Percentiles rank a stretch among this genome's conserved stretches.
phyloP scores from a whole-genome alignment of 2,329 filamentous ascomycete species.

The Colletotrichum sp. region DNA sequence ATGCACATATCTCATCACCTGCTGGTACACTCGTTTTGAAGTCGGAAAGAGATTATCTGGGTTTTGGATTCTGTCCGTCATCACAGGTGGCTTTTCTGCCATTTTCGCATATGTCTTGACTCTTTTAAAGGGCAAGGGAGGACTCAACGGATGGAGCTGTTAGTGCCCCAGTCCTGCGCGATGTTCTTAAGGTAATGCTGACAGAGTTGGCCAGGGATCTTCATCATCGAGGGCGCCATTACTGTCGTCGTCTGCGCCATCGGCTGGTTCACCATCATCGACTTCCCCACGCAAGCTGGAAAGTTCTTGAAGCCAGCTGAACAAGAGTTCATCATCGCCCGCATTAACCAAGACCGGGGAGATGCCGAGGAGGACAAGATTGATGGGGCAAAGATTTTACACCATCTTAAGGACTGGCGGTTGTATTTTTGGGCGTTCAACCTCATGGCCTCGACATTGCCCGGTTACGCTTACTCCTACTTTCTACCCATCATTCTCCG shows the following conservation, averaged over 20 bases:
- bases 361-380: constrained; percentile 27
- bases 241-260: constrained; percentile 31
- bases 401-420: constrained; percentile 37
- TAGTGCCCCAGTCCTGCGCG: background rate
- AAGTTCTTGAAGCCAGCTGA: constrained; percentile 25
- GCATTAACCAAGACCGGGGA: constrained; percentile 31
- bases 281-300: constrained; percentile 25
- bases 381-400: constrained; percentile 26
- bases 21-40: constrained; percentile 40
- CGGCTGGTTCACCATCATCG: constrained; percentile 23
- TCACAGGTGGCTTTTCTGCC: constrained; percentile 13
- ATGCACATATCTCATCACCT: constrained; percentile 37
- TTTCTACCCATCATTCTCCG: constrained; percentile 41
- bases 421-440: constrained; percentile 37
- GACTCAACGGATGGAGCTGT: constrained; percentile 16
- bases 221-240: constrained; percentile 24
- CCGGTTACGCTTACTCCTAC: constrained; percentile 36
- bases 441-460: constrained; percentile 32
- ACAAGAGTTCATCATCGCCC: constrained; percentile 32
- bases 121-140: background rate
- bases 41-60: constrained; percentile 29
- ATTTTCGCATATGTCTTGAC: constrained; percentile 22
- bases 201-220: constrained; percentile 4
- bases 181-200: background rate
- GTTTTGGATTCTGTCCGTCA: constrained; percentile 15